phyloP scores from a whole-genome alignment of 495 filamentous ascomycete genomes.

The Daldinia childiae region DNA sequence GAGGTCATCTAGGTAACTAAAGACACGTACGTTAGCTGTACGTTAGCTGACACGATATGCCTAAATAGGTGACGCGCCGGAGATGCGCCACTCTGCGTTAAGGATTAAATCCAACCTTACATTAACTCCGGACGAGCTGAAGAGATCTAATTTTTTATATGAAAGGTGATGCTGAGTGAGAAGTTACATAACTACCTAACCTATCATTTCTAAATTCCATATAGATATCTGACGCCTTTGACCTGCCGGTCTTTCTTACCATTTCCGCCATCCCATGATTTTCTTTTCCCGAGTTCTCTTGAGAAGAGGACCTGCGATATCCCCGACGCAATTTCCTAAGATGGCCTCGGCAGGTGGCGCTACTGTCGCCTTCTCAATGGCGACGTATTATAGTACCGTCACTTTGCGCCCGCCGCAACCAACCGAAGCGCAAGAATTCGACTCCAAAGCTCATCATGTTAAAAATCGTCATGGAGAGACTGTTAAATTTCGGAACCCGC shows the following conservation, averaged over 20 bases:
- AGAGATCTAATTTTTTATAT: not conserved
- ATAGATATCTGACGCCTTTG: not conserved
- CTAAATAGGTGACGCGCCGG: not conserved
- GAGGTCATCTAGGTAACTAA: not conserved
- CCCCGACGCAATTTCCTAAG: constrained; percentile 23
- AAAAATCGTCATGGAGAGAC: constrained; percentile 47
- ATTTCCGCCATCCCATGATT: constrained; percentile 12
- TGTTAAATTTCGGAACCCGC: constrained; percentile 49
- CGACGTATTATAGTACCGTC: constrained; percentile 43
- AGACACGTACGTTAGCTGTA: constrained; percentile 12
- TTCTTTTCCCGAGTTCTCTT: constrained; percentile 27
- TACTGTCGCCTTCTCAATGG: constrained; percentile 37
- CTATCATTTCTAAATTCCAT: not conserved
- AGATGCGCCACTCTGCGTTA: not conserved
- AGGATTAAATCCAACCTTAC: constrained; percentile 1
- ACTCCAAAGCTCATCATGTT: constrained; percentile 47
- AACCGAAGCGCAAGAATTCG: constrained; percentile 40
- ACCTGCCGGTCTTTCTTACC: not conserved
- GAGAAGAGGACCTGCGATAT: constrained; percentile 13
- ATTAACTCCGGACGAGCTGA: not conserved
- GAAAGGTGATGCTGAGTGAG: not conserved
- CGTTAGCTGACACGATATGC: constrained; percentile 2
- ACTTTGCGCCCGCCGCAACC: constrained; percentile 28
- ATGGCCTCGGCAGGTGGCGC: constrained; percentile 25
- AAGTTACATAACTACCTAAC: not conserved